Evolutionary conservation across 2,329 filamentous ascomycete genomes (phyloP).

Genomic region (Boeremia exigua): DNA sequence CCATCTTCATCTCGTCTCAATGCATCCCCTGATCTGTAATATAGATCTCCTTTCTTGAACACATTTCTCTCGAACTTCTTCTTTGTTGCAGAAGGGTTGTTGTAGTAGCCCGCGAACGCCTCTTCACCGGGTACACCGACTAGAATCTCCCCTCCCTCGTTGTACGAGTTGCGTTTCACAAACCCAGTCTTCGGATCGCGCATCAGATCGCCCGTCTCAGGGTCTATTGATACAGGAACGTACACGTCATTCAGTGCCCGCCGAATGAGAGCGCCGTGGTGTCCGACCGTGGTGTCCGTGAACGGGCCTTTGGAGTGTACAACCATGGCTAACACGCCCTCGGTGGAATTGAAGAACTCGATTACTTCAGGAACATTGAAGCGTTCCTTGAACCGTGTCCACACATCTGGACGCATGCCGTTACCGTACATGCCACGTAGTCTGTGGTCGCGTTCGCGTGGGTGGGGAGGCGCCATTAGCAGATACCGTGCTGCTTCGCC

Average conservation of each 20-base stretch:
- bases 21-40: slow-evolving; percentile 55
- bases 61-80: slow-evolving; percentile 58
- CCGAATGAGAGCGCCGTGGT: slow-evolving; percentile 69
- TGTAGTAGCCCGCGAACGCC: slow-evolving; percentile 68
- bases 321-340: slow-evolving; percentile 68
- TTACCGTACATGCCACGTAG: slow-evolving; percentile 69
- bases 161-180: slow-evolving; percentile 65
- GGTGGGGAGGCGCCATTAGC: slow-evolving; percentile 67
- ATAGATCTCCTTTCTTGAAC: slow-evolving; percentile 53
- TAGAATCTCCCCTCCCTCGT: slow-evolving; percentile 74
- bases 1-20: slow-evolving; percentile 51
- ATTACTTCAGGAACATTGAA: slow-evolving; percentile 67
- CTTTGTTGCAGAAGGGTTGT: slow-evolving; percentile 67
- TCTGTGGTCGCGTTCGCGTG: slow-evolving; percentile 64
- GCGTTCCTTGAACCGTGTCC: slow-evolving; percentile 66
- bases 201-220: slow-evolving; percentile 69
- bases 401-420: slow-evolving; percentile 71
- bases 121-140: slow-evolving; percentile 60
- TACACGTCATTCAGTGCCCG: slow-evolving; percentile 59
- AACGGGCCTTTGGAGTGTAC: slow-evolving; percentile 61
- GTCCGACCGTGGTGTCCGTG: slow-evolving; percentile 67
- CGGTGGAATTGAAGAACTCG: slow-evolving; percentile 80
- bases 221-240: slow-evolving; percentile 71
- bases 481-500: slow-evolving; percentile 78
- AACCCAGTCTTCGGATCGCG: slow-evolving; percentile 72